Evolutionary conservation across 139 green algal genomes (phyloP).

Genomic region (Chlorella sp.): DNA sequence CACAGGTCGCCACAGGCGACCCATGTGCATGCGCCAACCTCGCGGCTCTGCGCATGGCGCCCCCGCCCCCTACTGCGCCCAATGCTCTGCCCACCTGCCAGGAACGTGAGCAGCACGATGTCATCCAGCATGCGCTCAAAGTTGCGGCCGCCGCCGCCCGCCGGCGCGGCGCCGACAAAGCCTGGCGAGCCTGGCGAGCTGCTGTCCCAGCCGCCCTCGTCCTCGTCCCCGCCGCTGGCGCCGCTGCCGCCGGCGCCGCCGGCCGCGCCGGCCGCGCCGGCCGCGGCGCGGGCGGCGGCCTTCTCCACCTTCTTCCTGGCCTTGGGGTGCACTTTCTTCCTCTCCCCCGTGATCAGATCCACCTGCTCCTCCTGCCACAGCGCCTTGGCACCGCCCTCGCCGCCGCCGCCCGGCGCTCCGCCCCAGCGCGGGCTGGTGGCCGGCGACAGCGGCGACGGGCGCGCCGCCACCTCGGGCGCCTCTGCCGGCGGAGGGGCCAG

Average conservation of each 20-base stretch:
- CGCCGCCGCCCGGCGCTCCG: too few species aligned
- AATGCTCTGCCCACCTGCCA: constrained; percentile 57
- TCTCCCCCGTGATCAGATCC: constrained; percentile 7
- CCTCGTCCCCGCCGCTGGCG: too few species aligned
- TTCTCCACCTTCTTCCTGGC: neutral
- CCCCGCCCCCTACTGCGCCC: too few species aligned
- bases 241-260: neutral
- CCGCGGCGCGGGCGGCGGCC: neutral
- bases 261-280: neutral
- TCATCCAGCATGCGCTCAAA: constrained; percentile 89
- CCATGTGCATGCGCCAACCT: too few species aligned
- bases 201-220: neutral
- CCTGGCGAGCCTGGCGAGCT: neutral
- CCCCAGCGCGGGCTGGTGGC: neutral
- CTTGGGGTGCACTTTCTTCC: constrained; percentile 8
- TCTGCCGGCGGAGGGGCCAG: neutral
- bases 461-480: neutral
- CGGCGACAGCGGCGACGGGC: neutral
- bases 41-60: too few species aligned
- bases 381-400: neutral
- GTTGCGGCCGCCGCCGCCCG: constrained; percentile 13
- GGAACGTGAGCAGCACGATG: constrained; percentile 88
- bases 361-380: constrained; percentile 2
- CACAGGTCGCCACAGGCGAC: too few species aligned
- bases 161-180: too few species aligned